Base-by-base conservation (phyloP, 768 basidiomycete genomes). In the Suillus bovinus region DNA sequence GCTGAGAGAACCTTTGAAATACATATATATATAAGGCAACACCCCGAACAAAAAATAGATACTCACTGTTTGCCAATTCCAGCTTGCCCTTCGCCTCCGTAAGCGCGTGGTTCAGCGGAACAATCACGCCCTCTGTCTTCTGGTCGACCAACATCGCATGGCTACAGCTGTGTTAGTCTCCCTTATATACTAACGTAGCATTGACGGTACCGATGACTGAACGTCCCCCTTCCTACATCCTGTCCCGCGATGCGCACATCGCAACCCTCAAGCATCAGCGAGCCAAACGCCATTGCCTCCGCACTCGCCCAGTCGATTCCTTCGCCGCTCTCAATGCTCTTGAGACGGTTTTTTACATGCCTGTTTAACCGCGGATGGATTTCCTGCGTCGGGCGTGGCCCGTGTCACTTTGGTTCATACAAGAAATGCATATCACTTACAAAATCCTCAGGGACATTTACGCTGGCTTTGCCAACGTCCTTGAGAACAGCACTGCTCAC, bases 101-200 rank as follows among this genome's bases (percentile, higher is more conserved):
- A 27, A 91, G 72, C 10, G 79, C 82, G 34, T 88, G 83, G 69
- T 97, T 96, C 61, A 97, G 77, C 0, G 95, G 95, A 0, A 96
- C 90, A 36, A 86, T 73, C 14, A 93, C 90, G 0, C 82, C 79
- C 68, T 96, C 94, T 0, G 87, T 89, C 70, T 84, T 83, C 74
- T 96, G 95, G 70, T 97, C 86, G 1, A 96, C 92, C 22, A 96
- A 77, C 93, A 96, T 95, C 0, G 94, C 94, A 74, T 96, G 95
- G 7, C 86, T 86, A 41, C 0, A 16, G 41, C 16, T 29, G 5
- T 27, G 31, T 22, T 33, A 54, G 39, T 60, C 20, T 10, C n/a
- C 7, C 3, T 8, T 27, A 20, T 5, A 46, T 6, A 22, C 2
- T 13, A 7, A 52, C 31, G 3, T 33, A 42, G 13, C 2, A 42